Evolutionary conservation across 2,329 filamentous ascomycete genomes (phyloP).

Genomic region (Curvularia sp.): DNA sequence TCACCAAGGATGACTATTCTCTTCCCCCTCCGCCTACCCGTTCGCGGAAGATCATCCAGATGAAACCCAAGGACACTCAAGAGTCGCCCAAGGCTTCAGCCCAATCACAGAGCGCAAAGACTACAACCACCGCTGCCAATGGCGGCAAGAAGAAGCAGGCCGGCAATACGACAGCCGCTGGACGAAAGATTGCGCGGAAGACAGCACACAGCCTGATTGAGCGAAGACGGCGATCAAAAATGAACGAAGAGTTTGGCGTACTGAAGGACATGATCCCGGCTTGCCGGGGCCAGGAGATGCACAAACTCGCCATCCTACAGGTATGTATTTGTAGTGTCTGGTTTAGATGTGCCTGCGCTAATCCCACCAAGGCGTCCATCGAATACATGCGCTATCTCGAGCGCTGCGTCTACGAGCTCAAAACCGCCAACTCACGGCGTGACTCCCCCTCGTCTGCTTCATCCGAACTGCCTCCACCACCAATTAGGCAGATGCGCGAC

Average conservation of each 20-base stretch:
- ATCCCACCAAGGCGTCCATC: constrained; percentile 76
- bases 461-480: constrained; percentile 37
- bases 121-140: constrained; percentile 31
- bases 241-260: constrained; percentile 97
- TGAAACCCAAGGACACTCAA: constrained; percentile 70
- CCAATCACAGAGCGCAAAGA: constrained; percentile 31
- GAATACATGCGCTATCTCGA: constrained; percentile 96
- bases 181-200: constrained; percentile 93
- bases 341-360: not conserved
- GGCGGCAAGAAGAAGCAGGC: constrained; percentile 76
- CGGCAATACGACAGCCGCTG: constrained; percentile 75
- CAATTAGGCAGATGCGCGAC: constrained; percentile 21
- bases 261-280: constrained; percentile 96
- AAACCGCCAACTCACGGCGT: constrained; percentile 53
- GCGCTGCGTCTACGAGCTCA: constrained; percentile 82
- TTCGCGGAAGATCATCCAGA: constrained; percentile 96
- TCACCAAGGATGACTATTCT: constrained; percentile 71
- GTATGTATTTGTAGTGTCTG: constrained; percentile 55
- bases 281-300: constrained; percentile 93
- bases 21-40: constrained; percentile 91
- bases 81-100: constrained; percentile 33
- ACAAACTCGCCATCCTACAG: constrained; percentile 94
- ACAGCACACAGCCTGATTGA: constrained; percentile 97
- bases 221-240: constrained; percentile 86
- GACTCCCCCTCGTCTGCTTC: constrained; percentile 35